phyloP scores from a whole-genome alignment of 306 rosid genomes.

The Ochetophila trinervis region DNA sequence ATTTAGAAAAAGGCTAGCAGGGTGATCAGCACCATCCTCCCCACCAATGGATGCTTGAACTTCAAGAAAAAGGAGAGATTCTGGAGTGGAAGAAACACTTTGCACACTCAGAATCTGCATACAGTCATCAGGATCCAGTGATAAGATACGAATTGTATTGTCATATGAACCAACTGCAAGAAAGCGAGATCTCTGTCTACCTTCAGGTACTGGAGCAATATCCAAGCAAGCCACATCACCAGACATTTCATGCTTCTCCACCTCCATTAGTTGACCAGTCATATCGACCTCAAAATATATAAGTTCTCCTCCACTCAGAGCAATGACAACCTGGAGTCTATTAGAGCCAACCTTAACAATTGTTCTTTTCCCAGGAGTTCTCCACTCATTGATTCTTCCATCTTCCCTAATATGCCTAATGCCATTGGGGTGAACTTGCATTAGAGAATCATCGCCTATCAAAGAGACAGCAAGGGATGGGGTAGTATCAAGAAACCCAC shows the following conservation, averaged over 20 bases:
- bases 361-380: slow-evolving; percentile 96
- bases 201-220: slow-evolving; percentile 96
- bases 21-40: slow-evolving; percentile 96
- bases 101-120: slow-evolving; percentile 88
- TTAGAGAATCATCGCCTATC: slow-evolving; percentile 96
- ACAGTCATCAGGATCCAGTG: slow-evolving; percentile 92
- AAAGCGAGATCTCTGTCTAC: slow-evolving; percentile 89
- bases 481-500: slow-evolving; percentile 95
- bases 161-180: slow-evolving; percentile 95
- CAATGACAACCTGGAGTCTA: slow-evolving; percentile 93
- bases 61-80: slow-evolving; percentile 93
- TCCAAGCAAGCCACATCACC: slow-evolving; percentile 95
- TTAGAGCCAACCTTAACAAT: slow-evolving; percentile 87
- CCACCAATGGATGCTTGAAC: slow-evolving; percentile 92
- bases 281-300: slow-evolving; percentile 92
- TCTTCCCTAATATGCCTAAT: slow-evolving; percentile 99
- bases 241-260: slow-evolving; percentile 95
- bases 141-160: slow-evolving; percentile 78
- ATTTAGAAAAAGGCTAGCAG: slow-evolving; percentile 92
- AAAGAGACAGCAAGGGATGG: slow-evolving; percentile 94
- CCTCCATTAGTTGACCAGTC: slow-evolving; percentile 94
- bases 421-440: slow-evolving; percentile 99
- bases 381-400: slow-evolving; percentile 96
- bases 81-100: slow-evolving; percentile 90
- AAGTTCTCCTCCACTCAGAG: slow-evolving; percentile 94